Evolutionary conservation across 2,329 filamentous ascomycete genomes (phyloP), one percentile per base, ranked within the genome.

Genomic region (Onygena corvina): DNA sequence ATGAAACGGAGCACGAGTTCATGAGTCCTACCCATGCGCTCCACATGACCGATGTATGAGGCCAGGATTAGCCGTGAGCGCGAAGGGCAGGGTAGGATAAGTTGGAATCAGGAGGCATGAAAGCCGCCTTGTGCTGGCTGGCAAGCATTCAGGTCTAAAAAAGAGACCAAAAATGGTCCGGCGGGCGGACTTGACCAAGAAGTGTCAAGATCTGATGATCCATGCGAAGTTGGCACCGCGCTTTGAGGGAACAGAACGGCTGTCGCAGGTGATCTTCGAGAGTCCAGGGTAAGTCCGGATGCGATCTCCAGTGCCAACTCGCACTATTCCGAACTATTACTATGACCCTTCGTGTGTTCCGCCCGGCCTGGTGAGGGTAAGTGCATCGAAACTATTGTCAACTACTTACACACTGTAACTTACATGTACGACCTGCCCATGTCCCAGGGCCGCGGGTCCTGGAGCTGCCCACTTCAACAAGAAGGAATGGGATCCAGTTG

Each of bases 321-420:
- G 12, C 36, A 42, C 36, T 42, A 42, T 42, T 42, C 27, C 36
- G 36, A 23, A 42, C 36, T 42, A 42, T 42, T 35, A n/a, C n/a
- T 40, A 27, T 42, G 21, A 23, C 12, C 36, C 2, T 11, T 5
- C 9, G 12, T 21, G 20, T 6, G 36, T 27, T 38, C n/a, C n/a
- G n/a, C n/a, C n/a, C n/a, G n/a, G n/a, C n/a, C n/a, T n/a, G n/a
- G n/a, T n/a, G n/a, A n/a, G n/a, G n/a, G n/a, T n/a, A n/a, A n/a
- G n/a, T n/a, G n/a, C n/a, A n/a, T n/a, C n/a, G n/a, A n/a, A n/a
- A n/a, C n/a, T n/a, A n/a, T n/a, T n/a, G n/a, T n/a, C n/a, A n/a
- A n/a, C n/a, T n/a, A n/a, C n/a, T n/a, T n/a, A n/a, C n/a, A n/a
- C n/a, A n/a, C n/a, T n/a, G n/a, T n/a, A n/a, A n/a, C n/a, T n/a